Evolutionary conservation across 305 asterid species (phyloP), one percentile per base, ranked within the genome.

Genomic region (Plantago lanceolata): DNA sequence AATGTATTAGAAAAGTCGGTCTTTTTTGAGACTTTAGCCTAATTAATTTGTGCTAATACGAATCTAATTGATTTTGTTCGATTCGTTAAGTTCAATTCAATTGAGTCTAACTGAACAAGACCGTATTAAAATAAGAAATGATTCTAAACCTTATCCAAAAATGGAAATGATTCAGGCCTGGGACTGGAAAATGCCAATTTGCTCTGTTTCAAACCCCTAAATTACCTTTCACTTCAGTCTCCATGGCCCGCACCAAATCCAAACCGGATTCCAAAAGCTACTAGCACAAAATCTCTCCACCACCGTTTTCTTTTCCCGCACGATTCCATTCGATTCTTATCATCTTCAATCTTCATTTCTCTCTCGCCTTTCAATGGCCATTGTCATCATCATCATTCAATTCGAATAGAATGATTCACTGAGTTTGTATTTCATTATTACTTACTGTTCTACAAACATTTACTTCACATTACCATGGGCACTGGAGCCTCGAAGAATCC

Each of bases 401-500:
- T 21, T 18, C 24, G 8, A 21, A 21, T 13, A 53, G 47, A 15
- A 55, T 55, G 44, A 26, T 29, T 14, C 37, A 11, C 29, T 17
- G 43, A 35, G 44, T 29, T 17, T 29, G n/a, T 0, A 19, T 51
- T 51, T 2, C 26, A 17, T 8, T 15, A 20, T 0, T 18, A 15
- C 12, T 1, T 18, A 9, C 31, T 19, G 2, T 11, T 12, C 3
- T 6, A 0, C 6, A 20, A 19, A 0, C 28, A 8, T 9, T 52
- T 52, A 0, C 28, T 26, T 15, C 17, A 12, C 59, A 28, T 16
- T 43, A 43, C 20, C 21, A 86, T 87, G 97, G 97, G 97, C 51
- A 69, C 89, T 56, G 84, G 81, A 18, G 60, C 87, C 59, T 90
- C 95, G 4, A 87, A 49, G 76, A 82, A 79, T 51, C 74, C 73